A percentile compares a stretch with the other conserved stretches of the same genome.
These are phyloP conservation scores for Tylopilus sp. DNA, from an alignment of 768 basidiomycete genomes.

Conservation along the genomic window DNA sequence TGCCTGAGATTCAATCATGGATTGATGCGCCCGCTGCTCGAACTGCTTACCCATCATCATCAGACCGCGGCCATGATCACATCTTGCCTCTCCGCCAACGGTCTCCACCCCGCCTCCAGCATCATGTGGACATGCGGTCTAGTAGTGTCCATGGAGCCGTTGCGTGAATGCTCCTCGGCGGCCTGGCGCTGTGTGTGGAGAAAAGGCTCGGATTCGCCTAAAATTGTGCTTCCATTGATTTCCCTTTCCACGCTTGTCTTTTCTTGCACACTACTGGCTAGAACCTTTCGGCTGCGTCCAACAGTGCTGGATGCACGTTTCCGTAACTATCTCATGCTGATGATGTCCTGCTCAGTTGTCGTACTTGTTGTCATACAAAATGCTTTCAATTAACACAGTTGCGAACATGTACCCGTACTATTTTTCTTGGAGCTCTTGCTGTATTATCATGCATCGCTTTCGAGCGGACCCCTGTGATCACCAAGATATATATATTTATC, in stretches of 20 bases:
- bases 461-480: slow-evolving; percentile 11
- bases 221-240: slow-evolving; percentile 11
- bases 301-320: slow-evolving; percentile 5
- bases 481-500: slow-evolving; percentile 20
- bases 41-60: slow-evolving; percentile 26
- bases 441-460: slow-evolving; percentile 26
- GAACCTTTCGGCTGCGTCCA: slow-evolving; percentile 12
- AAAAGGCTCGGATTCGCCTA: neutral
- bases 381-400: slow-evolving; percentile 9
- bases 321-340: slow-evolving; percentile 18
- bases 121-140: slow-evolving; percentile 32
- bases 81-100: slow-evolving; percentile 30
- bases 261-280: slow-evolving; percentile 24
- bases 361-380: slow-evolving; percentile 26
- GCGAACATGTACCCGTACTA: slow-evolving; percentile 22
- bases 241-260: slow-evolving; percentile 7
- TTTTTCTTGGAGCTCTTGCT: slow-evolving; percentile 30
- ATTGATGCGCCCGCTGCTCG: slow-evolving; percentile 34
- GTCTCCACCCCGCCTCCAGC: slow-evolving; percentile 31
- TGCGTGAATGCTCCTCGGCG: slow-evolving; percentile 20
- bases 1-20: slow-evolving; percentile 50
- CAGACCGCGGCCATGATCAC: slow-evolving; percentile 32
- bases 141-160: slow-evolving; percentile 29
- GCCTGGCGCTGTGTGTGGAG: slow-evolving; percentile 20
- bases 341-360: slow-evolving; percentile 17